Evolutionary conservation across 441 rosid species (phyloP).

Genomic region (Syzygium syzygioides): DNA sequence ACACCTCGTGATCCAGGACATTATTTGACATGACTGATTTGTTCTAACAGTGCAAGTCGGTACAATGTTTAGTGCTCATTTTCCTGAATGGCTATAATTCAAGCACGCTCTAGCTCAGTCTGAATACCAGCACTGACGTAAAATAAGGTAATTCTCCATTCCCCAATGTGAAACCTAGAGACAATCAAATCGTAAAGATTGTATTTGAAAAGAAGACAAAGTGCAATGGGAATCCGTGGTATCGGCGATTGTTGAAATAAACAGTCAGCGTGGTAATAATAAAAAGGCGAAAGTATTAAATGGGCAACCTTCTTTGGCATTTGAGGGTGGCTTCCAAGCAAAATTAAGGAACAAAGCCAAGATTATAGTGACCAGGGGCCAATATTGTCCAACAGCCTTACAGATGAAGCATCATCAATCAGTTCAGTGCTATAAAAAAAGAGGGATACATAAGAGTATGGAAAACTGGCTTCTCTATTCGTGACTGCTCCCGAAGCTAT

Average conservation of each 20-base stretch:
- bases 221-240: neutral
- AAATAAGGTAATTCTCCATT: neutral
- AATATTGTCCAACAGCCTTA: neutral
- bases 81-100: neutral
- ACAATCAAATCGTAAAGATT: neutral
- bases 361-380: neutral
- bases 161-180: neutral
- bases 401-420: neutral
- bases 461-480: slow-evolving; percentile 23
- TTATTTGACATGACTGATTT: neutral
- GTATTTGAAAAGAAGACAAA: neutral
- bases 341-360: neutral
- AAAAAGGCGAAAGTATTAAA: neutral
- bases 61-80: neutral
- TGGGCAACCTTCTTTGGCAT: neutral
- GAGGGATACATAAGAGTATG: neutral
- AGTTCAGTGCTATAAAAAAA: neutral
- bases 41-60: neutral
- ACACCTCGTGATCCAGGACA: neutral
- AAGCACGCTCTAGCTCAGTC: neutral
- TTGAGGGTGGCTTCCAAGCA: neutral
- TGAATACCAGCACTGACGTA: neutral
- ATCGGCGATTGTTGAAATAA: neutral
- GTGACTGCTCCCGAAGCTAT: slow-evolving; percentile 45
- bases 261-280: neutral